Evolutionary conservation across 2,329 filamentous ascomycete genomes (phyloP).

Genomic region (Arthrobotrys pseudoclavata): DNA sequence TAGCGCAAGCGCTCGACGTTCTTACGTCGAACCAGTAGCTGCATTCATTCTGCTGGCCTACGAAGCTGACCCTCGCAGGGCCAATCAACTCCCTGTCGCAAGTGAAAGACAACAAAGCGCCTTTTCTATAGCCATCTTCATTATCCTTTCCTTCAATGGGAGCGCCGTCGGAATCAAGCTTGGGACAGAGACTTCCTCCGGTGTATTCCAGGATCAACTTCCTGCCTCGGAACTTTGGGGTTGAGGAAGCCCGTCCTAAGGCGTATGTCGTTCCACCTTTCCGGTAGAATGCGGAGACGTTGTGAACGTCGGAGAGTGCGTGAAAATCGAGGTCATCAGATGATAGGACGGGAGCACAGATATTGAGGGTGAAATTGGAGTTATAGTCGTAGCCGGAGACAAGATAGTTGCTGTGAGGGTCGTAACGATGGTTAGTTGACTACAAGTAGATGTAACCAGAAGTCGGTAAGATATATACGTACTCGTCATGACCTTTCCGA

Average conservation of each 20-base stretch:
- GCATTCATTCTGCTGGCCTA: constrained; percentile 90
- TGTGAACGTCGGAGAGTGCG: constrained; percentile 67
- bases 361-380: constrained; percentile 85
- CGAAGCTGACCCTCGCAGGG: constrained; percentile 81
- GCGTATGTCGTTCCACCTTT: constrained; percentile 63
- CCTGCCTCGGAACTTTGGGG: constrained; percentile 74
- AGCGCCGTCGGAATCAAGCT: constrained; percentile 65
- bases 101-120: constrained; percentile 89
- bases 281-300: constrained; percentile 84
- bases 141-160: constrained; percentile 66
- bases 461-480: not conserved
- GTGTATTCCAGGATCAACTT: constrained; percentile 84
- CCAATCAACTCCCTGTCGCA: constrained; percentile 84
- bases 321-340: constrained; percentile 53
- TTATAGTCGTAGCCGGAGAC: constrained; percentile 82
- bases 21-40: constrained; percentile 96
- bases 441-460: not conserved
- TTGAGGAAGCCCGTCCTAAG: constrained; percentile 63
- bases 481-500: constrained; percentile 29
- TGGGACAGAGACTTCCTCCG: constrained; percentile 78
- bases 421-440: not conserved
- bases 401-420: constrained; percentile 54
- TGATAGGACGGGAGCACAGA: constrained; percentile 76
- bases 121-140: constrained; percentile 73
- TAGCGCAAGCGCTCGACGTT: constrained; percentile 86